Evolutionary conservation across 2,329 filamentous ascomycete species (phyloP).

Genomic region (Aspergillus sp.): DNA sequence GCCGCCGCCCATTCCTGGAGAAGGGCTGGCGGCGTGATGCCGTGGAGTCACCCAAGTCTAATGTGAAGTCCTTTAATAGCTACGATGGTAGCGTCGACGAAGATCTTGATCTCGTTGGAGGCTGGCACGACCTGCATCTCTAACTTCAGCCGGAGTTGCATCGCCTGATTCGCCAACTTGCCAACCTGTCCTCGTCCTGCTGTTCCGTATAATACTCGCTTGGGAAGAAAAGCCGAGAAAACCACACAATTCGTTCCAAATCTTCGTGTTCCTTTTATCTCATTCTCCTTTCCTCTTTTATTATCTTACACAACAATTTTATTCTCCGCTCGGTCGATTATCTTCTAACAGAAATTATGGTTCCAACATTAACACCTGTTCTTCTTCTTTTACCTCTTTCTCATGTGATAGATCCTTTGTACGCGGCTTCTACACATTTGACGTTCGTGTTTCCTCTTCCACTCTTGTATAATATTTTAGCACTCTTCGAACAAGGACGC

Average conservation of each 20-base stretch:
- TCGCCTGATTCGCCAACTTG: conserved; percentile 7
- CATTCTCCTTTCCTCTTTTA: not conserved
- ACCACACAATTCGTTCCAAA: not conserved
- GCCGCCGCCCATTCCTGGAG: conserved; percentile 41
- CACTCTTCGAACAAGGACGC: conserved; percentile 13
- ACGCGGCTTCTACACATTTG: conserved; percentile 9
- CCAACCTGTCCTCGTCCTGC: conserved; percentile 18
- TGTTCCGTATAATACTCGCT: conserved; percentile 15
- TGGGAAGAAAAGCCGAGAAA: conserved; percentile 2
- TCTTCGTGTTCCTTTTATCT: not conserved
- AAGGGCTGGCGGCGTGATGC: conserved; percentile 49
- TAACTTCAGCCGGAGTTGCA: conserved; percentile 32
- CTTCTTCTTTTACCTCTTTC: conserved; percentile 6
- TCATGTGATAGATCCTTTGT: conserved; percentile 21
- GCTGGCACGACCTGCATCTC: conserved; percentile 72
- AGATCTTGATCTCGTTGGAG: conserved; percentile 92
- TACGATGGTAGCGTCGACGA: conserved; percentile 60
- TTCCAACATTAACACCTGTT: not conserved
- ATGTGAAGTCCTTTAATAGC: conserved; percentile 31
- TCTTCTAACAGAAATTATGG: conserved; percentile 1
- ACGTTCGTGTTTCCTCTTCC: conserved; percentile 14
- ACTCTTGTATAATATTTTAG: conserved; percentile 24
- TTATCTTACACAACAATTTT: not conserved
- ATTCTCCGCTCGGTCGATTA: conserved; percentile 1
- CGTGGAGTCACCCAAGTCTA: conserved; percentile 30